Evolutionary conservation across 768 basidiomycete species (phyloP), one percentile per base, ranked within the genome.

Genomic region (Symmetrospora coprosmae): DNA sequence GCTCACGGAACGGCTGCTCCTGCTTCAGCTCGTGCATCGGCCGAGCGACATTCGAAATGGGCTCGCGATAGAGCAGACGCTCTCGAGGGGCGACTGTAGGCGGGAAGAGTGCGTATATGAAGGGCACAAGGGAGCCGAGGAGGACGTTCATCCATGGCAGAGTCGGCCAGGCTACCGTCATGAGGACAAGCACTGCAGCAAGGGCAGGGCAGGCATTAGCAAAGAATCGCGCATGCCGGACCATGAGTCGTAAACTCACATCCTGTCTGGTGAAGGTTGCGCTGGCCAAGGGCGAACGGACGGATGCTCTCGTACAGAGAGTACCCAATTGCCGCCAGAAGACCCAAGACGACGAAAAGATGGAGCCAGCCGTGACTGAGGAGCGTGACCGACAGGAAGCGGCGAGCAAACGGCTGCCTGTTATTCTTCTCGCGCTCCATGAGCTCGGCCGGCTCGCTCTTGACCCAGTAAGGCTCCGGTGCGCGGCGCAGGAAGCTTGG

Each of bases 111-210:
- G 53, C 62, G 35, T 59, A 63, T 5, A 39, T 21, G 23, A 63
- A 56, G 14, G 62, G 52, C 19, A 35, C 47, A 30, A 38, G 23
- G 25, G 27, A 63, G 17, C 43, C 62, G 16, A 52, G 9, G 5
- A 59, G 19, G 7, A 48, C 33, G 33, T 58, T 33, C 17, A 63
- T 38, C 52, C 43, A 63, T 21, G 41, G 56, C 19, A 63, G 33
- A 6, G 62, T 56, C 8, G 62, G 62, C 62, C 62, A 63, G 17
- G 23, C 56, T 13, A 63, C 55, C 21, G 62, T 63, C 45, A 63
- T 46, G 23, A 63, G 35, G 23, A 63, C n/a, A 19, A 59, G 45
- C 45, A 63, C 62, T 63, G 23, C 14, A 34, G n/a, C n/a, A n/a
- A 2, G 31, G n/a, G 23, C 14, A 46, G 39, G 17, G 31, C 13